Evolutionary conservation across 1,139 yeast species (phyloP), one percentile per base, ranked within the genome.

Genomic region (Lodderomyces elongisporus): DNA sequence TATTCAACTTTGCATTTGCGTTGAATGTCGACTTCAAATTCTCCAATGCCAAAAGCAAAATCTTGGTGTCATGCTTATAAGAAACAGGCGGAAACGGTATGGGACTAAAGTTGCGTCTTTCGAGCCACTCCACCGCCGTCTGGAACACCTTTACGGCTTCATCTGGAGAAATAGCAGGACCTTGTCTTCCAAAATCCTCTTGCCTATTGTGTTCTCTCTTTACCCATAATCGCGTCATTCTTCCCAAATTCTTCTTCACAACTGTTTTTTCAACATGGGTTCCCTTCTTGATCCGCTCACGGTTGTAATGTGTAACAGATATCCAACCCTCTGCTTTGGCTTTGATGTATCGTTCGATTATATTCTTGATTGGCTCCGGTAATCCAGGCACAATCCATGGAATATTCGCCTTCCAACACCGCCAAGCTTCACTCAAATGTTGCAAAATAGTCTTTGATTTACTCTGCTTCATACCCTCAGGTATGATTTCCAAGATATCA

Each of bases 321-420:
- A 87, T 73, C 97, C 98, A 93, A 5, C 95, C 94, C 49, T 91
- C 96, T 1, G 98, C 96, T 52, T 93, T 89, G 1, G 96, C 96
- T 50, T 85, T 83, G 33, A 91, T 82, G 46, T 91, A 93, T 31
- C 96, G 73, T 47, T 85, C 80, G 39, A 93, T 89, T 31, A 93
- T 85, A 34, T 78, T 76, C 46, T 81, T 93, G 24, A 91, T 77
- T 0, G 97, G 96, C 34, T 76, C 81, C 3, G 99, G 98, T 56
- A 93, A 66, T 0, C 98, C 98, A 1, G 96, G 95, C 8, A 91
- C 98, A 48, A 87, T 82, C 98, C 98, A 93, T 1, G 96, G 95
- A 40, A 91, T 83, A 50, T 91, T 89, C 2, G 98, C 98, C 56
- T 93, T 93, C 98, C 98, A 93, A 54, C 98, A 91, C 54, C 98